These are phyloP conservation scores for Chalciporus piperatus DNA, from an alignment of 768 basidiomycete genomes.

Conservation along the genomic window DNA sequence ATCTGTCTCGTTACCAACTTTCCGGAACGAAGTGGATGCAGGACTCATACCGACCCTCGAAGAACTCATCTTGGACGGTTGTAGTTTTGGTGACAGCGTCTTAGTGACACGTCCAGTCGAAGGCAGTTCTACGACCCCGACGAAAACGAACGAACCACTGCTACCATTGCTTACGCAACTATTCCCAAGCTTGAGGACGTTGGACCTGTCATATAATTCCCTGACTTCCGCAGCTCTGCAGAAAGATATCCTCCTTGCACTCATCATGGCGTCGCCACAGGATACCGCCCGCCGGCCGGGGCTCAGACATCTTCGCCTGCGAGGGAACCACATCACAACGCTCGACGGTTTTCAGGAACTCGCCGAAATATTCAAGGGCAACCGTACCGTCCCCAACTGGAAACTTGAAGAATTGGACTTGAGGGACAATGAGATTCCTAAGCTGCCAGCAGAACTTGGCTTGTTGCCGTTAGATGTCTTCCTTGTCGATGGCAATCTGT, in stretches of 20 bases:
- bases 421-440: constrained; percentile 76
- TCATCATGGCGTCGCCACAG: constrained; percentile 48
- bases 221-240: constrained; percentile 55
- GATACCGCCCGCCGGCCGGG: constrained; percentile 42
- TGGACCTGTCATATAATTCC: constrained; percentile 76
- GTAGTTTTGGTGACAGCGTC: constrained; percentile 62
- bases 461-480: constrained; percentile 77
- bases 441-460: constrained; percentile 67
- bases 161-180: constrained; percentile 58
- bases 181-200: constrained; percentile 66
- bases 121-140: constrained; percentile 33
- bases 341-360: constrained; percentile 61
- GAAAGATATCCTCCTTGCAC: constrained; percentile 42
- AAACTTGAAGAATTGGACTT: constrained; percentile 80
- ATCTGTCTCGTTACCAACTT: constrained; percentile 52
- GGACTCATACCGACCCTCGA: constrained; percentile 63
- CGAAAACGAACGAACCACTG: constrained; percentile 51
- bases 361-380: constrained; percentile 64
- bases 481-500: constrained; percentile 83
- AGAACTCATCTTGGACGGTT: constrained; percentile 73
- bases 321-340: constrained; percentile 63
- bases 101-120: constrained; percentile 39
- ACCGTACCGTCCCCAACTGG: constrained; percentile 63
- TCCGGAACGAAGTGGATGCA: constrained; percentile 26
- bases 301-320: constrained; percentile 60